These are phyloP conservation scores for Sanghuangporus baumii DNA, from an alignment of 1,284 basidiomycete genomes.

Conservation along the genomic window DNA sequence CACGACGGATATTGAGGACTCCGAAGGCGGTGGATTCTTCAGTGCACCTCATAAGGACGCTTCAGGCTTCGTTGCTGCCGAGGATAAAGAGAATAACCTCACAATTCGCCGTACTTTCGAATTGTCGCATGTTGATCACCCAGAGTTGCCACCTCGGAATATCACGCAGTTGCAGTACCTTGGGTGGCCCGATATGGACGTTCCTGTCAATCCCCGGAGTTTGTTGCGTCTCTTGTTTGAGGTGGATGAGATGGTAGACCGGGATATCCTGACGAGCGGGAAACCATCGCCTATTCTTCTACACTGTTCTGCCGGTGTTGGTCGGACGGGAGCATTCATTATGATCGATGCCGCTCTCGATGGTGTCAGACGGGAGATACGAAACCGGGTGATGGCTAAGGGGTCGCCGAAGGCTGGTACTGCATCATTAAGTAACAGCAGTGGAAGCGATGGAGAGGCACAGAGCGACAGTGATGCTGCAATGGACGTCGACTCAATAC, in stretches of 20 bases:
- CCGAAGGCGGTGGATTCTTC: slow-evolving; percentile 6
- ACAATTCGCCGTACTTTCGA: slow-evolving; percentile 68
- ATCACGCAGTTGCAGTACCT: slow-evolving; percentile 84
- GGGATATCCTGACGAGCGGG: slow-evolving; percentile 14
- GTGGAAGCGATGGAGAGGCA: slow-evolving; percentile 20
- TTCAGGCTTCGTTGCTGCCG: slow-evolving; percentile 20
- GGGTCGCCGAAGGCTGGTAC: slow-evolving; percentile 23
- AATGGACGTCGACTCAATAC: slow-evolving; percentile 29
- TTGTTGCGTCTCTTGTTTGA: slow-evolving; percentile 65
- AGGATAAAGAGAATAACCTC: slow-evolving; percentile 25
- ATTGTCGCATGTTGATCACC: slow-evolving; percentile 56
- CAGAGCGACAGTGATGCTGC: slow-evolving; percentile 18
- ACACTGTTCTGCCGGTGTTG: slow-evolving; percentile 89
- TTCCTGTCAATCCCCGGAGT: slow-evolving; percentile 75
- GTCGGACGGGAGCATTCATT: slow-evolving; percentile 89
- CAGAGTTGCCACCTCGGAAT: slow-evolving; percentile 50
- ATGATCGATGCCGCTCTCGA: slow-evolving; percentile 84
- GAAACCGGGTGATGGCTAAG: slow-evolving; percentile 25
- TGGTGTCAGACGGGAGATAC: slow-evolving; percentile 62
- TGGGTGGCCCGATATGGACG: slow-evolving; percentile 92
- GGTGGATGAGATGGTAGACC: slow-evolving; percentile 55
- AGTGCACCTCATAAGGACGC: neutral
- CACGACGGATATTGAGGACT: slow-evolving; percentile 18
- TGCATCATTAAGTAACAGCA: slow-evolving; percentile 14
- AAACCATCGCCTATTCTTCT: slow-evolving; percentile 36